These are phyloP conservation scores for Crithidia acanthocephali DNA, from an alignment of 208 protist genomes.

Conservation along the genomic window DNA sequence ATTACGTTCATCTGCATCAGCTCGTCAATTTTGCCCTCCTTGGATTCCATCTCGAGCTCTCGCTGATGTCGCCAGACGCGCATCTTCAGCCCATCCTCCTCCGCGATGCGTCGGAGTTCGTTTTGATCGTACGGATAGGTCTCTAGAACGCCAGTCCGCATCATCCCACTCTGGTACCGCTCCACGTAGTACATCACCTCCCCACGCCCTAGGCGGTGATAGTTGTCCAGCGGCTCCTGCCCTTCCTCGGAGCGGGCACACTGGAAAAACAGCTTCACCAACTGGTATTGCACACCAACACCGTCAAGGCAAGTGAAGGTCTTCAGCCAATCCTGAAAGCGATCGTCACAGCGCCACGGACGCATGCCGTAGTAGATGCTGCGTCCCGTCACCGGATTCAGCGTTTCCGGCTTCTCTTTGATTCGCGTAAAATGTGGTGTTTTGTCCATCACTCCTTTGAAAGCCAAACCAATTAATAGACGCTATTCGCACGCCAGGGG, in stretches of 20 bases:
- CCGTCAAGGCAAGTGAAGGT: constrained; percentile 61
- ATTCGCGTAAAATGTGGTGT: constrained; percentile 71
- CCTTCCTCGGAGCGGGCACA: constrained; percentile 61
- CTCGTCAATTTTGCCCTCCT: constrained; percentile 78
- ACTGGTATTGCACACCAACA: constrained; percentile 40
- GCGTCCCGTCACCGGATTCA: constrained; percentile 79
- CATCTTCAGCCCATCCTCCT: constrained; percentile 86
- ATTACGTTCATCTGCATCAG: constrained; percentile 65
- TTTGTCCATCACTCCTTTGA: constrained; percentile 1
- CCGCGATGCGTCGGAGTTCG: constrained; percentile 59
- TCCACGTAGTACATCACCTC: constrained; percentile 90
- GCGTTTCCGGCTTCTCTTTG: constrained; percentile 56
- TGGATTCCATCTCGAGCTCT: constrained; percentile 71
- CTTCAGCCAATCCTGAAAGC: constrained; percentile 83
- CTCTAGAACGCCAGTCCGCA: constrained; percentile 65
- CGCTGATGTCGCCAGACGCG: constrained; percentile 85
- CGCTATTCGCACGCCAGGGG: background rate
- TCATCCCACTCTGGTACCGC: constrained; percentile 77
- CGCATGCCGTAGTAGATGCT: constrained; percentile 87
- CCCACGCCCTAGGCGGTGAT: constrained; percentile 50
- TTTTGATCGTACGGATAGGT: constrained; percentile 84
- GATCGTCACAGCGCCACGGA: constrained; percentile 84
- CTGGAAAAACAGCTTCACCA: constrained; percentile 41
- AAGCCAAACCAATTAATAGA: no score
- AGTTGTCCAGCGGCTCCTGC: constrained; percentile 68